phyloP scores from a whole-genome alignment of 805 yeast species.

The Metschnikowia noctiluminum region DNA sequence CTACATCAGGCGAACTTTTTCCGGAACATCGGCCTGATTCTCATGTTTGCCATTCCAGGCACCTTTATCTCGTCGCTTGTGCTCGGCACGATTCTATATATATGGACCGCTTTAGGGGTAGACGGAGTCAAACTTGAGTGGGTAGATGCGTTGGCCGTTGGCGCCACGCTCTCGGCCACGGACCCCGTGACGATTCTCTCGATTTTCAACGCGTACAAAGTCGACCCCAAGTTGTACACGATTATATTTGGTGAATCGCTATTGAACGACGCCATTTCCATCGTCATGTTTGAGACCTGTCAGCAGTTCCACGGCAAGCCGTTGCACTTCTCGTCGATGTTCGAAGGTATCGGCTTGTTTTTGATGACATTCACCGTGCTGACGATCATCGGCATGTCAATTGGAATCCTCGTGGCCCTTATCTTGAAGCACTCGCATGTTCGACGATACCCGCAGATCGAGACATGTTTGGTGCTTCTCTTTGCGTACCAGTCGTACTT shows the following conservation, averaged over 20 bases:
- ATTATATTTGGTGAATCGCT: slow-evolving; percentile 96
- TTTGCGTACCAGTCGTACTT: slow-evolving; percentile 95
- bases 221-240: slow-evolving; percentile 95
- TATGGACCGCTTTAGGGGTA: slow-evolving; percentile 89
- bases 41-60: slow-evolving; percentile 95
- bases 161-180: slow-evolving; percentile 96
- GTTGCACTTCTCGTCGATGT: slow-evolving; percentile 69
- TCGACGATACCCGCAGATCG: slow-evolving; percentile 94
- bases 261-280: slow-evolving; percentile 94
- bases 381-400: slow-evolving; percentile 79
- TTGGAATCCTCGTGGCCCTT: slow-evolving; percentile 87
- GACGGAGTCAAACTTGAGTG: slow-evolving; percentile 87
- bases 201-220: slow-evolving; percentile 95
- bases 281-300: slow-evolving; percentile 98
- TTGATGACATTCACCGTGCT: slow-evolving; percentile 91
- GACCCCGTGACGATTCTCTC: slow-evolving; percentile 97
- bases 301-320: slow-evolving; percentile 88
- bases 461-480: slow-evolving; percentile 84
- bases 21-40: slow-evolving; percentile 82
- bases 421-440: slow-evolving; percentile 89
- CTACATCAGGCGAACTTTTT: slow-evolving; percentile 94
- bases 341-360: slow-evolving; percentile 92
- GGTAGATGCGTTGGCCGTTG: slow-evolving; percentile 96
- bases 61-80: slow-evolving; percentile 91
- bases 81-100: slow-evolving; percentile 77